These are phyloP conservation scores for Trypanosomatidae sp. DNA, from an alignment of 208 protist genomes.

Conservation along the genomic window DNA sequence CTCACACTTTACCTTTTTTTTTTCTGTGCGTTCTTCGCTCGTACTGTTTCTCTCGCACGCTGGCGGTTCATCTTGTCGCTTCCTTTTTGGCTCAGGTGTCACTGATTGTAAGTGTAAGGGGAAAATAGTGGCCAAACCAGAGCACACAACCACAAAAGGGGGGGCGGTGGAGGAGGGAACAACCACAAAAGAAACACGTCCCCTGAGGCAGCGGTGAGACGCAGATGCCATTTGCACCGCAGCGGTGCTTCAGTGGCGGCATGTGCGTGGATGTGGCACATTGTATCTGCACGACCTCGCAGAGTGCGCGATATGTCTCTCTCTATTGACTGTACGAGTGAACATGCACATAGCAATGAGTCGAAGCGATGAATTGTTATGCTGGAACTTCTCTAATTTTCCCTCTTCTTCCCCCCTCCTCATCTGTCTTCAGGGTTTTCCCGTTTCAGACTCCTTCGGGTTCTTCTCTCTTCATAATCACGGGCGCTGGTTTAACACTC, in stretches of 20 bases:
- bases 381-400: neutral
- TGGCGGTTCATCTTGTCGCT: conserved; percentile 4
- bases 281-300: neutral
- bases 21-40: neutral
- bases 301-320: neutral
- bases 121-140: neutral
- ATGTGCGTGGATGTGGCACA: neutral
- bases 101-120: neutral
- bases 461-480: neutral
- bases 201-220: neutral
- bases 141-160: neutral
- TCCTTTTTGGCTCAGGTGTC: neutral
- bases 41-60: neutral
- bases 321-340: neutral
- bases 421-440: neutral
- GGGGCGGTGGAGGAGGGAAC: neutral
- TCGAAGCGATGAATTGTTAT: neutral
- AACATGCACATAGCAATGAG: neutral
- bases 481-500: neutral
- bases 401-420: neutral
- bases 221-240: neutral
- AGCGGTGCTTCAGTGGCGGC: neutral
- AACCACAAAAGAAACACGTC: neutral
- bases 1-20: neutral
- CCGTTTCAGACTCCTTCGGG: neutral